These are phyloP conservation scores for Cercospora brassicicola DNA, from an alignment of 2,329 filamentous ascomycete species.

Conservation along the genomic window DNA sequence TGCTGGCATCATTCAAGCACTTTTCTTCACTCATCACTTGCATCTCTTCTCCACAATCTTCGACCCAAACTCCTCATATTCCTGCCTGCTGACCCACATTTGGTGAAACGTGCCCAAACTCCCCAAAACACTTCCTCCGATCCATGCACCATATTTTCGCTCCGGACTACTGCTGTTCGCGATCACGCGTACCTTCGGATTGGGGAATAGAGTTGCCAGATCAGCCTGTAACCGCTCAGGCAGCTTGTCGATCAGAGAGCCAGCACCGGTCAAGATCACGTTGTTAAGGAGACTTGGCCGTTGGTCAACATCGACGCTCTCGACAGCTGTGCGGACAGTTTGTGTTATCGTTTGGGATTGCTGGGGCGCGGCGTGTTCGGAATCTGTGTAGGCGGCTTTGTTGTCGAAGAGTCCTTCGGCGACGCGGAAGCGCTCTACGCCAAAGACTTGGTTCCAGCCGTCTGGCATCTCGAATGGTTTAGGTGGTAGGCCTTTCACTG, in stretches of 20 bases:
- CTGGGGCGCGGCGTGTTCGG: constrained; percentile 56
- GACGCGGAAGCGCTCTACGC: constrained; percentile 79
- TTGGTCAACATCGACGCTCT: constrained; percentile 83
- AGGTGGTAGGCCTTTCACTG: constrained; percentile 69
- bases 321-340: constrained; percentile 74
- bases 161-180: constrained; percentile 84
- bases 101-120: constrained; percentile 98
- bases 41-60: constrained; percentile 94
- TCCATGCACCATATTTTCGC: constrained; percentile 89
- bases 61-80: constrained; percentile 92
- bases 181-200: constrained; percentile 82
- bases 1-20: background rate
- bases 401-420: constrained; percentile 91
- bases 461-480: constrained; percentile 96
- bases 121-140: constrained; percentile 91
- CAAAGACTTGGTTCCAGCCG: constrained; percentile 93
- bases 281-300: constrained; percentile 80
- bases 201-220: constrained; percentile 76
- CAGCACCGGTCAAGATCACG: constrained; percentile 88
- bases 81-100: constrained; percentile 97
- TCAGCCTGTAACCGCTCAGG: constrained; percentile 87
- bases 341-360: constrained; percentile 74
- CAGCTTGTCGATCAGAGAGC: constrained; percentile 84
- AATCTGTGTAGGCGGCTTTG: constrained; percentile 63
- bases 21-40: constrained; percentile 58